phyloP scores from a whole-genome alignment of 176 grass and related monocot genomes.

The Thinopyrum elongatum region DNA sequence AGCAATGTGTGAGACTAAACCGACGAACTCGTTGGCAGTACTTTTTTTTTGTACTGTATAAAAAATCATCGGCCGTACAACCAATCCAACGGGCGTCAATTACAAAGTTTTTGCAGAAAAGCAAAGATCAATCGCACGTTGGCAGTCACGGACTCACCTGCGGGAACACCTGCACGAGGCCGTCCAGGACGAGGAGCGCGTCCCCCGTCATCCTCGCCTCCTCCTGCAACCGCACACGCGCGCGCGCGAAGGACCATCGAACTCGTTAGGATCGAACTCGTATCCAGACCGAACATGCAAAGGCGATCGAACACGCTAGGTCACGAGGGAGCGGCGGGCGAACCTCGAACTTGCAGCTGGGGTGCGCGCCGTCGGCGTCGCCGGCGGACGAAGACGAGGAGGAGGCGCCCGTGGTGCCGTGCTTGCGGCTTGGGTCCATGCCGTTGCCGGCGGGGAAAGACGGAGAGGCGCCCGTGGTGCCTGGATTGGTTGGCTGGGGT shows the following conservation, averaged over 20 bases:
- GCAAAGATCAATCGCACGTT: not conserved
- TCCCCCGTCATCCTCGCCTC: slow-evolving; percentile 1
- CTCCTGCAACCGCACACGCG: not conserved
- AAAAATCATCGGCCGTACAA: not conserved
- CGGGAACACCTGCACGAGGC: slow-evolving; percentile 40
- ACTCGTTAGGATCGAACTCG: not conserved
- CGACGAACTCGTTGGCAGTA: not conserved
- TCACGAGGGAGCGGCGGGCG: not conserved
- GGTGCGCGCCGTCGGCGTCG: not conserved
- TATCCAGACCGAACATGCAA: not conserved
- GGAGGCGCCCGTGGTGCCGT: not conserved
- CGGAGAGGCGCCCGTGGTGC: not conserved
- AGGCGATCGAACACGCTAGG: not conserved
- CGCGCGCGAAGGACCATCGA: no score
- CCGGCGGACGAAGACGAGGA: not conserved
- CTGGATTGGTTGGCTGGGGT: not conserved
- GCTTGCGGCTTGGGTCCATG: not conserved
- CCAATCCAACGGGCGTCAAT: not conserved
- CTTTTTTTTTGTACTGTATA: not conserved
- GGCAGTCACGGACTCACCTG: slow-evolving; percentile 6
- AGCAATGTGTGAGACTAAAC: not conserved
- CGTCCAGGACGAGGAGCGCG: slow-evolving; percentile 10
- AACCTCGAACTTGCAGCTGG: not conserved
- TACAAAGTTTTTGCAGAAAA: not conserved
- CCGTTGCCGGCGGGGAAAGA: not conserved